These are phyloP conservation scores for Irpex sp. DNA, from an alignment of 1,284 basidiomycete species.

Conservation along the genomic window DNA sequence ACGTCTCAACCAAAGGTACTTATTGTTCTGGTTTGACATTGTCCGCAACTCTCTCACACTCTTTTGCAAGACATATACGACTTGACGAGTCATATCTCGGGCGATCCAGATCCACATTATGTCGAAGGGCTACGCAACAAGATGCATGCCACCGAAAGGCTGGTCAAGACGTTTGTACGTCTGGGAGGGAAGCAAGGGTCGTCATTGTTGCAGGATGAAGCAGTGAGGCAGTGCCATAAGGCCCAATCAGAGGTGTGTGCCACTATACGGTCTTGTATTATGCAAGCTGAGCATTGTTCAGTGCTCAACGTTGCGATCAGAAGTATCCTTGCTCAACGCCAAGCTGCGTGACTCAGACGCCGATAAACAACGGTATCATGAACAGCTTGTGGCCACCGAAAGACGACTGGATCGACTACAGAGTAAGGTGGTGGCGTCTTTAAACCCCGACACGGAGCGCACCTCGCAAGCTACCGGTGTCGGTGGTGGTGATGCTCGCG, in stretches of 20 bases:
- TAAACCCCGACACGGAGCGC: conserved; percentile 29
- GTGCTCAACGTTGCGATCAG: conserved; percentile 57
- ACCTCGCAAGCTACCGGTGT: conserved; percentile 33
- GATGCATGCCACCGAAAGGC: conserved; percentile 54
- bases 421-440: conserved; percentile 55
- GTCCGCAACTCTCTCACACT: conserved; percentile 9
- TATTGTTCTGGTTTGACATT: conserved; percentile 5
- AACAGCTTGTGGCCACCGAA: conserved; percentile 61
- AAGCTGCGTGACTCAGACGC: conserved; percentile 53
- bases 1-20: conserved; percentile 44
- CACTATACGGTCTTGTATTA: background rate
- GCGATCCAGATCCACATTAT: conserved; percentile 42
- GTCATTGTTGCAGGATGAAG: conserved; percentile 32
- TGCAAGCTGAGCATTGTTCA: conserved; percentile 22
- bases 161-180: conserved; percentile 58
- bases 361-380: conserved; percentile 52
- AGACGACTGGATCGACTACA: conserved; percentile 70
- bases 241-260: conserved; percentile 57
- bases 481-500: conserved; percentile 40
- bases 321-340: conserved; percentile 55
- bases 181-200: conserved; percentile 33
- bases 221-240: conserved; percentile 45
- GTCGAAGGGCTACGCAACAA: conserved; percentile 48
- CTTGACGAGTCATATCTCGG: conserved; percentile 48
- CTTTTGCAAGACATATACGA: conserved; percentile 39